Conservation (phyloP, 805 yeast genomes). For the Cephaloascus fragrans region DNA sequence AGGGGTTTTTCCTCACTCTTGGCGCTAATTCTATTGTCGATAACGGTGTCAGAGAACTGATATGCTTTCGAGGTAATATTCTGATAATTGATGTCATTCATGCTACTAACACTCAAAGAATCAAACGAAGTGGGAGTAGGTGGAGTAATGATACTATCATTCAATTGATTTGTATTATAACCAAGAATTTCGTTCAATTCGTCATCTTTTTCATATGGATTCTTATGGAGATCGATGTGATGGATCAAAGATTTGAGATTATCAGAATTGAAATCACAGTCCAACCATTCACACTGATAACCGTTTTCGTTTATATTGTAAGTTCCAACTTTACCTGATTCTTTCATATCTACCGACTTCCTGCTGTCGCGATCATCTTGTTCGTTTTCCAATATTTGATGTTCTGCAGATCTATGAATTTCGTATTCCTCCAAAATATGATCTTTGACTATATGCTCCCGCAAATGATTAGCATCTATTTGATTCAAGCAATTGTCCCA, state of each 20-base stretch:
- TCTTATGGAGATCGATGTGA: conserved; percentile 35
- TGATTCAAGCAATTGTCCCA: conserved; percentile 57
- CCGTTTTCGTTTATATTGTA: background rate
- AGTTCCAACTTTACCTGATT: conserved; percentile 1
- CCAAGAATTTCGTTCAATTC: too few species aligned
- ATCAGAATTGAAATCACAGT: conserved; percentile 50
- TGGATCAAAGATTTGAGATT: conserved; percentile 44
- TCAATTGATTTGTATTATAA: conserved; percentile 1
- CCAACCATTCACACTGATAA: conserved; percentile 64
- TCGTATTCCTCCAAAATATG: conserved; percentile 22
- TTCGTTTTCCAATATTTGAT: conserved; percentile 1
- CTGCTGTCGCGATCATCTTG: conserved; percentile 1
- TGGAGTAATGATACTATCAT: conserved; percentile 5
- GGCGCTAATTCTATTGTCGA: conserved; percentile 7
- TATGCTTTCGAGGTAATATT: too few species aligned
- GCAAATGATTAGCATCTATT: conserved; percentile 28
- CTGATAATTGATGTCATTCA: too few species aligned
- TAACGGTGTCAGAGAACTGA: too few species aligned
- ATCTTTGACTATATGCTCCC: conserved; percentile 42
- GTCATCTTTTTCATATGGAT: background rate
- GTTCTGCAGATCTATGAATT: background rate
- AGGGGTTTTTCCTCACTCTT: conserved; percentile 1
- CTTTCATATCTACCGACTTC: background rate
- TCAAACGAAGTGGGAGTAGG: background rate
- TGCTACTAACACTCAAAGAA: too few species aligned